phyloP scores from a whole-genome alignment of 139 green algal genomes.

The Zygnema cylindricum region DNA sequence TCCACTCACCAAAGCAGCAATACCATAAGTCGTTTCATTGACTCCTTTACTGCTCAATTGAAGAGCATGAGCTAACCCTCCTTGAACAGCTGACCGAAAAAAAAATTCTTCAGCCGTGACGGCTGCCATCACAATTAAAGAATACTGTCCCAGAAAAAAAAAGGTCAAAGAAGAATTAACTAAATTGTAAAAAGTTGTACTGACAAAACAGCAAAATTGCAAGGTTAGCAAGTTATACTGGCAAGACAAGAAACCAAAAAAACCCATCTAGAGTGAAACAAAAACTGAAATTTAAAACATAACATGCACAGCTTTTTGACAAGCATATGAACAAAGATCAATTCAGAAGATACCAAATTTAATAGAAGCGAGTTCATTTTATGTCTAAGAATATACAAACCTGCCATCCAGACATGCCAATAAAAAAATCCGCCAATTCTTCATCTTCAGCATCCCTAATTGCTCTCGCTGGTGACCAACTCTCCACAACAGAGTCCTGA shows the following conservation, averaged over 20 bases:
- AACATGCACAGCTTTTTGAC: no score
- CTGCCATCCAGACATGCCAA: constrained; percentile 20
- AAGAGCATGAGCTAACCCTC: constrained; percentile 28
- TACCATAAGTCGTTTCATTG: constrained; percentile 42
- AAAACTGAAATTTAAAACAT: no score
- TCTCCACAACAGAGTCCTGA: constrained; percentile 35
- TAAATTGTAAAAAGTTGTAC: no score
- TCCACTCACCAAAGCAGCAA: constrained; percentile 22
- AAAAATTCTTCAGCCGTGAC: constrained; percentile 21
- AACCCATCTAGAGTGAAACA: no score
- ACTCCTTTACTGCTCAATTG: constrained; percentile 26
- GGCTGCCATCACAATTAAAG: not conserved
- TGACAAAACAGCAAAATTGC: no score
- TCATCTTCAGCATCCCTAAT: constrained; percentile 35
- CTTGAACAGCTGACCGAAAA: constrained; percentile 46
- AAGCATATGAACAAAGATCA: no score
- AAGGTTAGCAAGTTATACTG: no score
- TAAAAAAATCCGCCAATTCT: constrained; percentile 28
- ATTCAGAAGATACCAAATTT: no score
- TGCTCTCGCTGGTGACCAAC: constrained; percentile 20
- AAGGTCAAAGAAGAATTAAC: constrained; percentile 9
- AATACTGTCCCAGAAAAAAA: not conserved
- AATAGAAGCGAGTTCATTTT: no score
- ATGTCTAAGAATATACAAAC: not conserved
- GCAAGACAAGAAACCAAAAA: no score